Conservation (phyloP, 2,329 filamentous ascomycete genomes). For the Zymoseptoria passerinii region DNA sequence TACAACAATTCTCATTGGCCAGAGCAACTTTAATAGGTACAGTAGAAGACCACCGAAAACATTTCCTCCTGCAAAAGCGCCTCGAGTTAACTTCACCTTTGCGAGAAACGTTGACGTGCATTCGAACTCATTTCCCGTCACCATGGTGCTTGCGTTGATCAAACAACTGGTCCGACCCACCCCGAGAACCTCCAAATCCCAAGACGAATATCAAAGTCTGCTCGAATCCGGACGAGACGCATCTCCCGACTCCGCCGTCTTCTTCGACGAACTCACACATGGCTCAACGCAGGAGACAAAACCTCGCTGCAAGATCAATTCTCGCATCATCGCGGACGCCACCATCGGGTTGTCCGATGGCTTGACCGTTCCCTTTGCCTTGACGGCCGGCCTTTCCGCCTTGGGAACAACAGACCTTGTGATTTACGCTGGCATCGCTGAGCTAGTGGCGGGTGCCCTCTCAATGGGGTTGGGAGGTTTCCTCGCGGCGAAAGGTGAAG, state of each 20-base stretch:
- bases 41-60: neutral
- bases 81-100: neutral
- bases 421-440: constrained; percentile 32
- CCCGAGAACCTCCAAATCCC: neutral
- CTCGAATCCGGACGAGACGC: neutral
- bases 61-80: neutral
- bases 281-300: neutral
- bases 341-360: constrained; percentile 38
- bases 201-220: neutral
- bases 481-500: constrained; percentile 43
- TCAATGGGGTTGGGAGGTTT: constrained; percentile 38
- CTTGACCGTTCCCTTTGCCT: constrained; percentile 37
- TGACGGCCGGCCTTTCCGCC: constrained; percentile 36
- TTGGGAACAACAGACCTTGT: constrained; percentile 33
- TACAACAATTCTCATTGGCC: neutral
- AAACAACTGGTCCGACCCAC: neutral
- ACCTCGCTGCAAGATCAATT: constrained; percentile 17
- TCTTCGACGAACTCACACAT: neutral
- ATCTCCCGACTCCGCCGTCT: neutral
- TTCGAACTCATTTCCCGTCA: neutral
- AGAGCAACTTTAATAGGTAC: neutral
- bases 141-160: neutral
- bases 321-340: constrained; percentile 39
- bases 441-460: constrained; percentile 35
- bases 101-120: neutral